Evolutionary conservation across 2,329 filamentous ascomycete genomes (phyloP), one percentile per base, ranked within the genome.

Genomic region (Xylaria sp.): DNA sequence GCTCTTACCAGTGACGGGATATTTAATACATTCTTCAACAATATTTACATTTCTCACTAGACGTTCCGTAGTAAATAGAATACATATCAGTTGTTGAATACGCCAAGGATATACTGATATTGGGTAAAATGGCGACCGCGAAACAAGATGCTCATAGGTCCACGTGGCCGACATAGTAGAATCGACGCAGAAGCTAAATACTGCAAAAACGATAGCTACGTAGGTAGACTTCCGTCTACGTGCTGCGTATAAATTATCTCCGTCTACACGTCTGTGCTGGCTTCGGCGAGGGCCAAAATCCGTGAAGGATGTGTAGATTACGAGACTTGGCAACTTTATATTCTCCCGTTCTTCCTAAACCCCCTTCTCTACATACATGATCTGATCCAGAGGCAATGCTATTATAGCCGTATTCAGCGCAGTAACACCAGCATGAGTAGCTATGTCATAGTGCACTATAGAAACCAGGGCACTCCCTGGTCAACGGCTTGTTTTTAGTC

Each of bases 381-480:
- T 56, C n/a, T 56, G 52, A 56, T 39, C 30, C n/a, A 39, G 25
- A 32, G n/a, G 28, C 48, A 53, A 25, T 13, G 34, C 13, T n/a
- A 4, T 3, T 39, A 56, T 18, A 20, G 52, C n/a, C 32, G 30
- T 25, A 56, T 12, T 7, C 20, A 39, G 20, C 32, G n/a, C n/a
- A 15, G 30, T 55, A 34, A 55, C 25, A 30, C 25, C 30, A 55
- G 52, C 52, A 55, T 36, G 18, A 34, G 28, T 52, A 32, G n/a
- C 18, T 36, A 55, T 55, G 52, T 55, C 52, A 53, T 55, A 20
- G 52, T 55, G n/a, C 32, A 36, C 52, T 13, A 23, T 18, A 10
- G 30, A n/a, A 55, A 36, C 28, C 6, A 15, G 48, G 48, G 20
- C 25, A 52, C 18, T 23, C 30, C 32, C 10, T 34, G 50, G 10